These are phyloP conservation scores for Peronospora belbahrii DNA, from an alignment of 352 stramenopile genomes.

Conservation along the genomic window DNA sequence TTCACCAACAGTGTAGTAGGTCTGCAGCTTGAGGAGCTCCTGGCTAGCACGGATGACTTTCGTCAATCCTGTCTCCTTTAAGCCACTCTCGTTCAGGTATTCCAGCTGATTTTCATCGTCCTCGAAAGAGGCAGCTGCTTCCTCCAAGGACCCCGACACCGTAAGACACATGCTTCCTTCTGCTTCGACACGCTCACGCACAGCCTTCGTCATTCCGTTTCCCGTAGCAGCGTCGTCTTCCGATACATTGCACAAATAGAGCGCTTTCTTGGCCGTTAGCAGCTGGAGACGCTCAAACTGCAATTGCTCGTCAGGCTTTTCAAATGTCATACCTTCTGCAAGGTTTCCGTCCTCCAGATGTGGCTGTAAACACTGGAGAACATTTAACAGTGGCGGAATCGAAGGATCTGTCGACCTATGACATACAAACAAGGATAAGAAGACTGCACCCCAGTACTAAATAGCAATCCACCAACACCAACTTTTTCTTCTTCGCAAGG, in stretches of 20 bases:
- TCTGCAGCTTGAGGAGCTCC: conserved; percentile 92
- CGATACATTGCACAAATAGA: conserved; percentile 97
- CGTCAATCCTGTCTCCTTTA: conserved; percentile 70
- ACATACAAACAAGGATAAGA: conserved; percentile 3
- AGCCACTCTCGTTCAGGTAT: conserved; percentile 86
- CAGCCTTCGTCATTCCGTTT: conserved; percentile 89
- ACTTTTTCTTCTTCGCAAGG: conserved; percentile 78
- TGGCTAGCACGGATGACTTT: conserved; percentile 87
- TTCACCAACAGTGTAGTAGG: conserved; percentile 93
- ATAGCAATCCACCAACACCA: conserved; percentile 9
- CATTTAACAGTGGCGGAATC: conserved; percentile 39
- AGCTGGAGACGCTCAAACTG: conserved; percentile 79
- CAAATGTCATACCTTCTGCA: conserved; percentile 39
- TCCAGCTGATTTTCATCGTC: conserved; percentile 89
- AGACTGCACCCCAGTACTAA: background rate
- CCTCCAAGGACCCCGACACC: conserved; percentile 71
- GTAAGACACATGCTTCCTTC: conserved; percentile 65
- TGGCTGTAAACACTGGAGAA: conserved; percentile 50
- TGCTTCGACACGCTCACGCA: conserved; percentile 53
- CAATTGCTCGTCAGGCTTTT: conserved; percentile 81
- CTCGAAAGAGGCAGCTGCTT: conserved; percentile 73
- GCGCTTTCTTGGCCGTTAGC: conserved; percentile 90
- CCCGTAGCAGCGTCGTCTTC: conserved; percentile 90
- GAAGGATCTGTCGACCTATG: conserved; percentile 48
- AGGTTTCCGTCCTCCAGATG: conserved; percentile 84